Base-by-base conservation (phyloP, 495 filamentous ascomycete genomes). In the Penicillium atrosanguineum region DNA sequence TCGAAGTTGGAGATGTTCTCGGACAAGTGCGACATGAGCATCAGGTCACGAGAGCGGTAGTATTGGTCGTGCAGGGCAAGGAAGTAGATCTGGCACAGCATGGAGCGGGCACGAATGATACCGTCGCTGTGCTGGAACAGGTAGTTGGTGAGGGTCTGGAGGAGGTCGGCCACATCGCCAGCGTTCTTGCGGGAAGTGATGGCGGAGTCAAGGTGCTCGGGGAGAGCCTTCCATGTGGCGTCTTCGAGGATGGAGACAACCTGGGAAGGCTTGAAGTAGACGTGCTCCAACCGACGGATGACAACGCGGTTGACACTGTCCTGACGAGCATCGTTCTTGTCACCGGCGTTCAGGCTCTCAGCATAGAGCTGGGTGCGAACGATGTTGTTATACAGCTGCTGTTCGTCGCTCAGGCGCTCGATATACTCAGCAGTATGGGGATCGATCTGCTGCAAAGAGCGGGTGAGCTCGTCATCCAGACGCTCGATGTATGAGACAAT, bases 341-440 rank as follows among this genome's bases (percentile, higher is more conserved):
- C 74, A 48, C 87, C 82, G 63, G 86, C 84, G 54, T 78, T 75
- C 34, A 96, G 79, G 26, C 76, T 81, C 75, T 99, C 95, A 34
- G 89, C 82, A 70, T 99, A 99, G 40, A 96, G 77, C 60, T 93
- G 80, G 26, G 85, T 81, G 31, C 90, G 88, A 64, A 96, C 84
- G 64, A 97, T 88, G 71, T 88, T 86, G 70, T 87, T 90, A 77
- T 99, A 97, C 15, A 99, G 77, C n/a, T 86, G 80, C 51, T 87
- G 86, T 75, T 97, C 94, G 64, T 97, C 93, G 29, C 86, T 88
- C 44, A 99, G 72, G 39, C 95, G 83, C 58, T 97, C 94, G 56
- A 99, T 96, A 66, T 99, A 99, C 71, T 99, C 94, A 31, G 93
- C 91, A 43, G 94, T 99, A 73, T 99, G 94, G 50, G 94, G 94